Evolutionary conservation across 2,329 filamentous ascomycete genomes (phyloP).

Genomic region (Monascus ruber): DNA sequence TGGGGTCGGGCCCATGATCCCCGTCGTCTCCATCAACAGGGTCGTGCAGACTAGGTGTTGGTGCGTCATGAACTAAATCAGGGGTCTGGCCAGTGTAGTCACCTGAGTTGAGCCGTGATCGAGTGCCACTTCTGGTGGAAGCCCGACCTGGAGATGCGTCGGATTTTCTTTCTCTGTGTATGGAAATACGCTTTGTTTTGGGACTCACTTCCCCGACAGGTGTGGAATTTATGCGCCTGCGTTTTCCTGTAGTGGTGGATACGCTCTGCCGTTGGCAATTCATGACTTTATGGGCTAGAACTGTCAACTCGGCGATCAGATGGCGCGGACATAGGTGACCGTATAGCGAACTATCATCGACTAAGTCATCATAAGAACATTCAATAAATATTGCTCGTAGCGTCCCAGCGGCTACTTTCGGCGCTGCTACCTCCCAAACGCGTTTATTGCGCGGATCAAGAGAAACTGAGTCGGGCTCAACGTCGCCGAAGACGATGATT

Average conservation of each 20-base stretch:
- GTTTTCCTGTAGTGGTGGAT: slow-evolving; percentile 23
- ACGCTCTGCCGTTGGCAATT: slow-evolving; percentile 28
- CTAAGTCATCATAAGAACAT: slow-evolving; percentile 80
- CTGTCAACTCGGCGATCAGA: slow-evolving; percentile 64
- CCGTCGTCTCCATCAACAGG: slow-evolving; percentile 7
- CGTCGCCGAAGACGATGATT: slow-evolving; percentile 87
- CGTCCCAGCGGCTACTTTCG: slow-evolving; percentile 62
- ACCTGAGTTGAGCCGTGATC: slow-evolving; percentile 1
- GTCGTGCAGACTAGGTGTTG: slow-evolving; percentile 2
- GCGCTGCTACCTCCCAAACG: slow-evolving; percentile 81
- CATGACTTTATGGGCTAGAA: slow-evolving; percentile 60
- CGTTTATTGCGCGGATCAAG: slow-evolving; percentile 66
- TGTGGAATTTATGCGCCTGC: slow-evolving; percentile 24
- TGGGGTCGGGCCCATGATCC: neutral
- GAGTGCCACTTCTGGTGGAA: neutral
- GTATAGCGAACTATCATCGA: slow-evolving; percentile 66
- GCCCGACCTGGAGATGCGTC: neutral
- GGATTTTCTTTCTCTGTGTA: slow-evolving; percentile 1
- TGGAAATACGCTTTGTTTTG: slow-evolving; percentile 12
- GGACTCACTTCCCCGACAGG: slow-evolving; percentile 14
- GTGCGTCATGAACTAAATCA: slow-evolving; percentile 3
- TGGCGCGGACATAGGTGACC: slow-evolving; percentile 81
- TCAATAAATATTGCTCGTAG: slow-evolving; percentile 85
- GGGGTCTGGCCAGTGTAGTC: slow-evolving; percentile 1
- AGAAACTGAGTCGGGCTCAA: slow-evolving; percentile 82